Evolutionary conservation across 1,284 basidiomycete genomes (phyloP), one percentile per base, ranked within the genome.

Genomic region (Erythrobasidium hasegawianum): DNA sequence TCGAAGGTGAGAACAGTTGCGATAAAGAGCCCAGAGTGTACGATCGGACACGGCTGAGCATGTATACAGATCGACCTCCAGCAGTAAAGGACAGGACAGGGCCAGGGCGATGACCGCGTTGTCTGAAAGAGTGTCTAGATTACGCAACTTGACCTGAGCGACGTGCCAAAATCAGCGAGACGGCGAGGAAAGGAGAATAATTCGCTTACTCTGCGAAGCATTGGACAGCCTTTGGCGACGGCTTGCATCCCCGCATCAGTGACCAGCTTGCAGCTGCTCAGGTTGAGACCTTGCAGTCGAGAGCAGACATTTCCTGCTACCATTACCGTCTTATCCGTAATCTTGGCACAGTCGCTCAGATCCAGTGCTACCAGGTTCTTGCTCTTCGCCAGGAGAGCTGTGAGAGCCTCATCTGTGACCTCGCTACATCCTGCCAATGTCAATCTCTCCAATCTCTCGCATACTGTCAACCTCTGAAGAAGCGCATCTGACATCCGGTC

Each of bases 51-150:
- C 83, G 61, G 82, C 82, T 66, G 84, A 82, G 79, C 93, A 94
- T 69, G 86, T 83, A 73, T 91, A 87, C 70, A 98, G 84, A 78
- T 98, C 96, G 71, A 97, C 86, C 78, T 99, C 96, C 60, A 98
- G 84, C 18, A 99, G 82, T 40, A 93, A 83, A 0, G 90, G 89
- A 75, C 94, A 97, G 7, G 83, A 81, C 66, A 83, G 82, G n/a
- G 90, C 88, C 53, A 99, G 82, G 16, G 85, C 82, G 38, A 86
- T 85, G 68, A 98, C 82, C 13, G 92, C 83, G n/a, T 78, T 78
- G 73, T 95, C 89, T 0, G 93, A 92, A 67, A 97, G 78, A 39
- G 82, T 80, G 64, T 85, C 84, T 55, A 94, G 83, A 64, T 86
- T 85, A 71, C 85, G 87, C 53, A 97, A 81, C 77, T 97, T 97